Base-by-base conservation (phyloP, 441 rosid genomes). In the Hura crepitans region DNA sequence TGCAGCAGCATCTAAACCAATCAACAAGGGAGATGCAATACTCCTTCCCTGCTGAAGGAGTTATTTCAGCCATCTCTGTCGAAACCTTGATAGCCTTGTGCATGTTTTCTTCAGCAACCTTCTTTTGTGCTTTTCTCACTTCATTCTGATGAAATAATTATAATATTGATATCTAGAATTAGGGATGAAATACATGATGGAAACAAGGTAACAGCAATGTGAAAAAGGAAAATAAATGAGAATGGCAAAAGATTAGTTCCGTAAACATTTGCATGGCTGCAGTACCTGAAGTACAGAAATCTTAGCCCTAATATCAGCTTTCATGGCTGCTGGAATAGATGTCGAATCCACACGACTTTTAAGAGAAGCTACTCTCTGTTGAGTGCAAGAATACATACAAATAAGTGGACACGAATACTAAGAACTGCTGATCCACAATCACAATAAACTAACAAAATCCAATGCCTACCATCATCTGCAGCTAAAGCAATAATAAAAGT, bases 1-100 rank as follows among this genome's bases (percentile, higher is more conserved):
- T 8, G 99, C 99, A 65, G 88, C 86, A 72, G 89, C 92, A 81
- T 96, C 98, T 65, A 91, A 78, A 58, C 98, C 99, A 55, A 91
- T 96, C 93, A 39, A 93, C 91, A 66, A 78, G 82, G 54, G 85
- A 76, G 20, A 91, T 80, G 74, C 96, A 93, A 77, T 91, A 91
- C 6, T 80, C 69, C 82, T 89, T 93, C 75, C 97, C 96, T 65
- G 80, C 83, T 20, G 91, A 83, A 63, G 84, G 79, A 69, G 98
- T 93, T 70, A 77, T 78, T 78, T 88, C 96, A 30, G 97, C 98
- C 35, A 71, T 79, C 77, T 85, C 86, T 43, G 82, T 74, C 62
- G 96, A 85, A 62, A 71, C 78, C 72, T 81, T 80, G 42, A 93
- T 88, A 66, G 97, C 93, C 81, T 86, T 92, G 75, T 79, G 85